Evolutionary conservation across 2,329 filamentous ascomycete genomes (phyloP).

Genomic region (Fusarium sp.): DNA sequence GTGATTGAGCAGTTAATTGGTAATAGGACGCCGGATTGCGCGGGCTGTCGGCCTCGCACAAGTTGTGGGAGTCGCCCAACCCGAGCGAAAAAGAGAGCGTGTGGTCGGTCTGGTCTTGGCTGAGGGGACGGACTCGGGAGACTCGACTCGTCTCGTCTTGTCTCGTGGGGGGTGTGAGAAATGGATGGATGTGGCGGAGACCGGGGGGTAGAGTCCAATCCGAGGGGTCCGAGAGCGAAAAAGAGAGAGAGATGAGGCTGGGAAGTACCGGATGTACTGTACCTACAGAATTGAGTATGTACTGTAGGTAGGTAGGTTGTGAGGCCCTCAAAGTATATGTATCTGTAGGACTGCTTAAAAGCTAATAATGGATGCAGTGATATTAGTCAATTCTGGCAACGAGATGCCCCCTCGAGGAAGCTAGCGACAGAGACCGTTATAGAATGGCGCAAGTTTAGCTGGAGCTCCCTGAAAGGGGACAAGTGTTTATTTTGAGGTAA

Average conservation of each 20-base stretch:
- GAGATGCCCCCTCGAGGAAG: constrained; percentile 8
- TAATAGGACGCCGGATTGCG: constrained; percentile 20
- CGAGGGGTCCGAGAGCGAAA: constrained; percentile 39
- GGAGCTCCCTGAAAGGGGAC: background rate
- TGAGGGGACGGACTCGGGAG: constrained; percentile 23
- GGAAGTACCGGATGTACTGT: constrained; percentile 1
- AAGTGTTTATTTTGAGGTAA: constrained; percentile 3
- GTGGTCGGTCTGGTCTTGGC: constrained; percentile 39
- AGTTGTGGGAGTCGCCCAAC: constrained; percentile 37
- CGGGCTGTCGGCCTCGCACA: constrained; percentile 44
- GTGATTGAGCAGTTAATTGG: too few species aligned
- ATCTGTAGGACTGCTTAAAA: constrained; percentile 8
- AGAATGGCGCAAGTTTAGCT: background rate
- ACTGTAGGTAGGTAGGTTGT: background rate
- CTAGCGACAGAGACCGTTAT: background rate
- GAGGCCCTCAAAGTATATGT: constrained; percentile 18
- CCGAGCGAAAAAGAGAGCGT: constrained; percentile 37
- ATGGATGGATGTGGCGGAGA: constrained; percentile 33
- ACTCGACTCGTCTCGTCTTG: constrained; percentile 10
- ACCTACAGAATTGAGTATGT: background rate
- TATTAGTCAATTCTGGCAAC: constrained; percentile 1
- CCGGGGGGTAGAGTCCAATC: constrained; percentile 28
- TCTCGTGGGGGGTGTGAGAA: constrained; percentile 23
- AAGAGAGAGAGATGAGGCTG: constrained; percentile 31
- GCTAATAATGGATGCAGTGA: constrained; percentile 1